Evolutionary conservation across 257 asterid species (phyloP).

Genomic region (Plantago major): DNA sequence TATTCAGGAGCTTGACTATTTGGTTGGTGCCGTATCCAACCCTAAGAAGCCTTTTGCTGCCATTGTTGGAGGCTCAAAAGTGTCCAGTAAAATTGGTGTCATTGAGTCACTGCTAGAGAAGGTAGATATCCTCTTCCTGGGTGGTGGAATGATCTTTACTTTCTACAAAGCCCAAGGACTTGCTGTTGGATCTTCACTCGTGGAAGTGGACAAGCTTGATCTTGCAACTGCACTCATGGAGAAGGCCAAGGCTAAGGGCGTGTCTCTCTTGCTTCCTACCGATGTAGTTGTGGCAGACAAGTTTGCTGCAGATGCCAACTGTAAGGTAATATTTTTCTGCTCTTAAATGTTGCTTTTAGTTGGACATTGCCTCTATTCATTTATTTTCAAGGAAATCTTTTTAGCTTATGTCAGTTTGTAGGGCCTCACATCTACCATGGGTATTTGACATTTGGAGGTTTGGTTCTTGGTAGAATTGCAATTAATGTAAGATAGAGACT

Average conservation of each 20-base stretch:
- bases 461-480: too few relatives aligned
- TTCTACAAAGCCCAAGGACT: constrained; percentile 47
- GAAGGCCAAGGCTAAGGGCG: constrained; percentile 44
- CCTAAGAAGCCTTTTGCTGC: constrained; percentile 49
- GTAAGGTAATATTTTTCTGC: constrained; percentile 28
- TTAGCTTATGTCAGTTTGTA: too few relatives aligned
- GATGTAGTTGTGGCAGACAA: constrained; percentile 43
- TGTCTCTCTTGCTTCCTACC: constrained; percentile 38
- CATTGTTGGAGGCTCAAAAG: constrained; percentile 48
- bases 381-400: too few relatives aligned
- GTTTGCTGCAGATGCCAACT: constrained; percentile 41
- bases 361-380: too few relatives aligned
- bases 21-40: constrained; percentile 41
- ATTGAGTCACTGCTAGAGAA: constrained; percentile 39
- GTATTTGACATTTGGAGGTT: too few relatives aligned
- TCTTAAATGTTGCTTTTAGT: neutral
- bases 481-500: too few relatives aligned
- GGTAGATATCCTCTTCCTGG: constrained; percentile 36
- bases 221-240: constrained; percentile 40
- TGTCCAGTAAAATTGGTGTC: constrained; percentile 37
- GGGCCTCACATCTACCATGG: too few relatives aligned
- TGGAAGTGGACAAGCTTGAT: constrained; percentile 44
- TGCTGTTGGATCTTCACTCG: constrained; percentile 46
- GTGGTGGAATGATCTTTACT: constrained; percentile 52
- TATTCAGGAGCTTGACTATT: constrained; percentile 41